These are phyloP conservation scores for Tanacetum coccineum DNA, from an alignment of 129 eudicot species.

Conservation along the genomic window DNA sequence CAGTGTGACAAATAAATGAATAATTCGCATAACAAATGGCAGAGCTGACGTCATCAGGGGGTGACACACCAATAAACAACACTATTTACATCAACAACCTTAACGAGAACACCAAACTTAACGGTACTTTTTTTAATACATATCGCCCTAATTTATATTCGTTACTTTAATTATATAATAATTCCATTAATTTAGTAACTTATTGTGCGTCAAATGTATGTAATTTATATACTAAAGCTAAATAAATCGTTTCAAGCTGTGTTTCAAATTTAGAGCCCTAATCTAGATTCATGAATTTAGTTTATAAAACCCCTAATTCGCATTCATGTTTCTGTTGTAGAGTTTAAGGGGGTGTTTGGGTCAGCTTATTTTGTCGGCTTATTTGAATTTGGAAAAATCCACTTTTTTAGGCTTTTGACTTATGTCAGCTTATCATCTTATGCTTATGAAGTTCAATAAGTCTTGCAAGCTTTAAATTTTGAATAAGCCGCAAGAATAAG, in stretches of 20 bases:
- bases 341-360: too few species aligned
- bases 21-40: conserved; percentile 41
- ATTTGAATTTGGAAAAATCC: not conserved
- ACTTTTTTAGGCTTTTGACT: too few species aligned
- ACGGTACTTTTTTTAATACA: conserved; percentile 38
- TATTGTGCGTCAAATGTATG: too few species aligned
- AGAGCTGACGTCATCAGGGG: conserved; percentile 41
- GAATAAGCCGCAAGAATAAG: too few species aligned
- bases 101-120: conserved; percentile 84
- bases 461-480: too few species aligned
- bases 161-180: too few species aligned
- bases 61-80: conserved; percentile 55
- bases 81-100: conserved; percentile 93
- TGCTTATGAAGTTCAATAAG: too few species aligned
- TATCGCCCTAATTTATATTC: not conserved
- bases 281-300: not conserved
- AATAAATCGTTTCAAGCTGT: too few species aligned
- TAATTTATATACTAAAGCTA: not conserved
- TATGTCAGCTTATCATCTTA: too few species aligned
- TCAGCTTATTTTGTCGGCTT: not conserved
- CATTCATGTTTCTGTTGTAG: too few species aligned
- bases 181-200: too few species aligned
- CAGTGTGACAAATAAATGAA: not conserved
- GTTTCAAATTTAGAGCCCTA: conserved; percentile 19
- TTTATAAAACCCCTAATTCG: too few species aligned